A percentile compares a stretch with the other conserved stretches of the same genome.
Evolutionary conservation across 345 rosid species (phyloP).

Genomic region (Linum lewisii): DNA sequence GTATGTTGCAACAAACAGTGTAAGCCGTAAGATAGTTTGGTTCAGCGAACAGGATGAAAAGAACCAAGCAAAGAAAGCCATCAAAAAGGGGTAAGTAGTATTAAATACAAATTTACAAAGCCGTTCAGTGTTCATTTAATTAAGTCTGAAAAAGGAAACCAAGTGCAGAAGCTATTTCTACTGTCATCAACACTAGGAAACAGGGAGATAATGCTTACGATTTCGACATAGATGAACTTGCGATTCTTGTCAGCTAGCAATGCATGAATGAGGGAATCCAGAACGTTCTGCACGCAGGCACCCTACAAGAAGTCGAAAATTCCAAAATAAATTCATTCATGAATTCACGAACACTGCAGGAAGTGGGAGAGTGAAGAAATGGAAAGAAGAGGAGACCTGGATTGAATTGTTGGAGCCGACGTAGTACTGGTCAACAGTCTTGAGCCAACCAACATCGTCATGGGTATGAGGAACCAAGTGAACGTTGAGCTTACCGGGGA

Average conservation of each 20-base stretch:
- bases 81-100: not conserved
- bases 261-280: slow-evolving; percentile 45
- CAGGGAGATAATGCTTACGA: not conserved
- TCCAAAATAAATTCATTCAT: not conserved
- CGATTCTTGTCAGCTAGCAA: slow-evolving; percentile 41
- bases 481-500: slow-evolving; percentile 43
- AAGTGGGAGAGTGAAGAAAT: not conserved
- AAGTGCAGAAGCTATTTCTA: too few species aligned
- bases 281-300: slow-evolving; percentile 42
- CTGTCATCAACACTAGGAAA: not conserved
- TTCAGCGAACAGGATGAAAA: not conserved
- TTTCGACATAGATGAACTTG: slow-evolving; percentile 45
- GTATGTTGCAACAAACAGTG: too few species aligned
- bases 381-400: slow-evolving; percentile 25
- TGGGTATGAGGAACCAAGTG: slow-evolving; percentile 52
- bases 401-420: slow-evolving; percentile 53
- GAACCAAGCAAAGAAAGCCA: not conserved
- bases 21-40: not conserved
- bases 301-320: slow-evolving; percentile 26
- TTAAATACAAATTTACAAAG: not conserved
- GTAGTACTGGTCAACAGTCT: slow-evolving; percentile 49
- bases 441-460: slow-evolving; percentile 58
- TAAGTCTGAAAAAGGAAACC: not conserved
- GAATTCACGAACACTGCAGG: not conserved
- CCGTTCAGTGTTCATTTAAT: not conserved